These are phyloP conservation scores for Danielozyma ontarioensis DNA, from an alignment of 805 yeast genomes.

Conservation along the genomic window DNA sequence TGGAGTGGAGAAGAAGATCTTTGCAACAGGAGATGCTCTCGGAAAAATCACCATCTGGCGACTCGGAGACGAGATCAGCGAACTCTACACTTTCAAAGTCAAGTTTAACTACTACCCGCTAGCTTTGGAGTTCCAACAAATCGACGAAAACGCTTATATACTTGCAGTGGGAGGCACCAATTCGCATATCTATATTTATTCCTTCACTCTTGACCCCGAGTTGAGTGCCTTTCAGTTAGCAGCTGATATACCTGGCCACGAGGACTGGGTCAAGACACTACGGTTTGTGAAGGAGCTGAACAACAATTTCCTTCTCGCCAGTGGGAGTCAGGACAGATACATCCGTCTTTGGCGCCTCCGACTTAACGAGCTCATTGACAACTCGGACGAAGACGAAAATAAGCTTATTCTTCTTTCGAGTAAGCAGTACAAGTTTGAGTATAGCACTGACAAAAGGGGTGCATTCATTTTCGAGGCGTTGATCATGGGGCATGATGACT, in stretches of 20 bases:
- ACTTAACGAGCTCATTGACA: slow-evolving; percentile 50
- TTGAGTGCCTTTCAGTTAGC: slow-evolving; percentile 25
- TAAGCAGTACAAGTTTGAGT: slow-evolving; percentile 60
- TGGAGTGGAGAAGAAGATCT: slow-evolving; percentile 35
- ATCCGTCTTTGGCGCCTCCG: slow-evolving; percentile 83
- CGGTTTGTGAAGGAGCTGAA: slow-evolving; percentile 47
- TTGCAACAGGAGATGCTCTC: slow-evolving; percentile 60
- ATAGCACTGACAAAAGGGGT: slow-evolving; percentile 32
- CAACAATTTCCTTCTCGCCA: slow-evolving; percentile 65
- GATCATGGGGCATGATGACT: slow-evolving; percentile 97
- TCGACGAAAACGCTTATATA: slow-evolving; percentile 33
- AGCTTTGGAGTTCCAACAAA: slow-evolving; percentile 27
- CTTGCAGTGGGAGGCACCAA: slow-evolving; percentile 75
- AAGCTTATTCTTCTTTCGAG: slow-evolving; percentile 58
- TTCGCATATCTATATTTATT: slow-evolving; percentile 47
- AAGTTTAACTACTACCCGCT: slow-evolving; percentile 47
- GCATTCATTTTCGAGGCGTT: slow-evolving; percentile 84
- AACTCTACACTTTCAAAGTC: slow-evolving; percentile 27
- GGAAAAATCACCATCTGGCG: slow-evolving; percentile 56
- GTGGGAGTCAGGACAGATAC: slow-evolving; percentile 90
- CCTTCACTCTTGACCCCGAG: slow-evolving; percentile 27
- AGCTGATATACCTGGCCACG: slow-evolving; percentile 79
- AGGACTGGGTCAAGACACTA: slow-evolving; percentile 88
- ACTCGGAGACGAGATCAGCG: slow-evolving; percentile 10
- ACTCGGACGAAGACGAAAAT: slow-evolving; percentile 48